Percentiles rank a stretch among this genome's conserved stretches.
These are phyloP conservation scores for Ceratocystis cubensis DNA, from an alignment of 2,329 filamentous ascomycete genomes.

Conservation along the genomic window DNA sequence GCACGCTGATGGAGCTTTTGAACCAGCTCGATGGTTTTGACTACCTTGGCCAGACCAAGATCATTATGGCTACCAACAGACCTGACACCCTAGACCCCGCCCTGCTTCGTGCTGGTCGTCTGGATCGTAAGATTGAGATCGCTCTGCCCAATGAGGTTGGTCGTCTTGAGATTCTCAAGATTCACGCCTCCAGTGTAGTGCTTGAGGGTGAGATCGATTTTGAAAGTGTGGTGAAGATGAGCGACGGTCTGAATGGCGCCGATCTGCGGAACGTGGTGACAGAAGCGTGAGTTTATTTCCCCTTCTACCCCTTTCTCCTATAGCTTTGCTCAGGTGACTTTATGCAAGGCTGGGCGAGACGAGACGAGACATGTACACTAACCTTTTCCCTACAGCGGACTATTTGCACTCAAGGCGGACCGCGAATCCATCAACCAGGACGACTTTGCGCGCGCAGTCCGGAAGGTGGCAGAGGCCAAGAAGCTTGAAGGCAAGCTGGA, in stretches of 20 bases:
- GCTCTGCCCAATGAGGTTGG: constrained; percentile 94
- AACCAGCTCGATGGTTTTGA: constrained; percentile 99
- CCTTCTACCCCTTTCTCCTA: constrained; percentile 1
- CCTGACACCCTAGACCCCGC: constrained; percentile 93
- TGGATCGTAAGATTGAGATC: constrained; percentile 97
- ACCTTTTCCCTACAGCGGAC: constrained; percentile 45
- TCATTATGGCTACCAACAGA: constrained; percentile 99
- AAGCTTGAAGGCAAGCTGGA: constrained; percentile 97
- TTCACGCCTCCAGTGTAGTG: constrained; percentile 75
- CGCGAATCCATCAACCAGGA: constrained; percentile 93
- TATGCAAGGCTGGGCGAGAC: background rate
- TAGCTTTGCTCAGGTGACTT: background rate
- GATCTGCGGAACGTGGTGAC: constrained; percentile 97
- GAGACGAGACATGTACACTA: constrained; percentile 25
- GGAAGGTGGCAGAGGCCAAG: constrained; percentile 95
- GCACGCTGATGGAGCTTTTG: constrained; percentile 94
- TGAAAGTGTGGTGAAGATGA: constrained; percentile 99
- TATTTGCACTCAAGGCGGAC: constrained; percentile 98
- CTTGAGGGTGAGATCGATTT: constrained; percentile 95
- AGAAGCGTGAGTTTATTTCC: constrained; percentile 70
- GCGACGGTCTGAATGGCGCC: constrained; percentile 91
- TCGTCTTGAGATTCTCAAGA: constrained; percentile 93
- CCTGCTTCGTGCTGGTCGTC: constrained; percentile 75
- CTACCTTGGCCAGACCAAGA: constrained; percentile 98
- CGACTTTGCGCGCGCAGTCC: constrained; percentile 97